Percentiles rank a stretch among this genome's conserved stretches.
Conservation (phyloP, 768 basidiomycete genomes). For the Pulveroboletus sp. region DNA sequence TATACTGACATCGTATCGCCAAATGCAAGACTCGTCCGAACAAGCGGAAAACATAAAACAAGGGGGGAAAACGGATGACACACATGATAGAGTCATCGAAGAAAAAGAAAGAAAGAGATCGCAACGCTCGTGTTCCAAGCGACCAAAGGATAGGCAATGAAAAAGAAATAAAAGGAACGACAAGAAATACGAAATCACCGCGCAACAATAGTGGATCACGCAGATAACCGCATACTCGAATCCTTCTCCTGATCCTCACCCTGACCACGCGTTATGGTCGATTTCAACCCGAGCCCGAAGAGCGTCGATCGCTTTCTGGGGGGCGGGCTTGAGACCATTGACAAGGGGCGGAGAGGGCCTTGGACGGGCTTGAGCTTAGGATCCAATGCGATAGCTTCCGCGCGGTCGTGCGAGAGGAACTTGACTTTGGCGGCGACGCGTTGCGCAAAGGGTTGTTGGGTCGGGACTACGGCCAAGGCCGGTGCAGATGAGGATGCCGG, state of each 20-base stretch:
- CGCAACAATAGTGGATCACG: not conserved
- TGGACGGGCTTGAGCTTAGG: constrained; percentile 34
- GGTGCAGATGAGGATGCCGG: not conserved
- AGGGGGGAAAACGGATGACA: constrained; percentile 2
- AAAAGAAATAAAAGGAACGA: not conserved
- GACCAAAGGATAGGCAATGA: not conserved
- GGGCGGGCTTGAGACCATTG: constrained; percentile 19
- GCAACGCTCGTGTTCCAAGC: not conserved
- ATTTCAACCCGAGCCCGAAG: constrained; percentile 21
- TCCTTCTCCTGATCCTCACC: not conserved
- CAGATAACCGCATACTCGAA: constrained; percentile 2
- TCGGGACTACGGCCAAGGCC: not conserved
- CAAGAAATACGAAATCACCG: not conserved
- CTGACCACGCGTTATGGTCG: not conserved
- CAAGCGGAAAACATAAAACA: constrained; percentile 16
- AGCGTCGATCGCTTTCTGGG: constrained; percentile 15
- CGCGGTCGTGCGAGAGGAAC: constrained; percentile 23
- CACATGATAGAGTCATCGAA: not conserved
- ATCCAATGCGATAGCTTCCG: constrained; percentile 25
- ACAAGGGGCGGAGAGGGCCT: constrained; percentile 30
- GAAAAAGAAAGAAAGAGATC: not conserved
- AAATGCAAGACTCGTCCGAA: not conserved
- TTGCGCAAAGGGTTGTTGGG: constrained; percentile 6
- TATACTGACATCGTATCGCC: not conserved
- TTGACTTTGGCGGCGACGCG: constrained; percentile 16